Percentiles rank a stretch among this genome's conserved stretches.
Evolutionary conservation across 2,329 filamentous ascomycete species (phyloP).

Genomic region (Phaeosphaeriaceae sp.): DNA sequence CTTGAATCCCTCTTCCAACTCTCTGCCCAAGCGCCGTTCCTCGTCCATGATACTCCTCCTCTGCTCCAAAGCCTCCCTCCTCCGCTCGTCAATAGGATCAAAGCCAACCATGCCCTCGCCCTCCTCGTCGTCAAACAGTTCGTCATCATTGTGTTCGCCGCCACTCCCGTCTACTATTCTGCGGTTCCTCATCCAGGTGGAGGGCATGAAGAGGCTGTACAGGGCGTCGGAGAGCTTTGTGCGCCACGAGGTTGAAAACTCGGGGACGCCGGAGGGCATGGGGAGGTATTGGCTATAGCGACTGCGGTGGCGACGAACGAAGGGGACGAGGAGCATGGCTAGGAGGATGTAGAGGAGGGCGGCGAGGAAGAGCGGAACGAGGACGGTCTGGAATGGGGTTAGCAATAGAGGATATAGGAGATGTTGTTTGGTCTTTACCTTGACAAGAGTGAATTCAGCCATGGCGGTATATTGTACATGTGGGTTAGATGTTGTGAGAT

Average conservation of each 20-base stretch:
- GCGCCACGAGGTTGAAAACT: conserved; percentile 32
- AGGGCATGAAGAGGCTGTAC: conserved; percentile 42
- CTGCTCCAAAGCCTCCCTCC: conserved; percentile 49
- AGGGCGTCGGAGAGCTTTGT: conserved; percentile 46
- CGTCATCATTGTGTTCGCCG: conserved; percentile 41
- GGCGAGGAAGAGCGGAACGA: conserved; percentile 55
- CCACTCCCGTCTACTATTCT: conserved; percentile 40
- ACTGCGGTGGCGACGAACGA: conserved; percentile 52
- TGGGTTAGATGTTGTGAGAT: conserved; percentile 6
- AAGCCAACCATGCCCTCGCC: conserved; percentile 57
- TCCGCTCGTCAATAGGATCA: conserved; percentile 43
- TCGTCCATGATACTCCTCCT: conserved; percentile 54
- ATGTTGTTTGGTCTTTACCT: too few relatives aligned
- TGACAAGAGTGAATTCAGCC: conserved; percentile 43
- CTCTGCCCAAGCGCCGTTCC: conserved; percentile 72
- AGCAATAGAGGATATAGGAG: too few relatives aligned
- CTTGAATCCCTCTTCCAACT: conserved; percentile 77
- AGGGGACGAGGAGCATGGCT: conserved; percentile 51
- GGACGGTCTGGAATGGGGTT: conserved; percentile 45
- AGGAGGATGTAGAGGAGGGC: conserved; percentile 51
- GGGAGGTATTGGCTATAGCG: conserved; percentile 55
- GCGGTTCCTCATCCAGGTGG: conserved; percentile 30
- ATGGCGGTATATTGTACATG: conserved; percentile 28
- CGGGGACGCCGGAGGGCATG: conserved; percentile 37
- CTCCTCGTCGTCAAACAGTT: conserved; percentile 53